Conservation (phyloP, 2,329 filamentous ascomycete species). For the Aspergillus ochraceus region DNA sequence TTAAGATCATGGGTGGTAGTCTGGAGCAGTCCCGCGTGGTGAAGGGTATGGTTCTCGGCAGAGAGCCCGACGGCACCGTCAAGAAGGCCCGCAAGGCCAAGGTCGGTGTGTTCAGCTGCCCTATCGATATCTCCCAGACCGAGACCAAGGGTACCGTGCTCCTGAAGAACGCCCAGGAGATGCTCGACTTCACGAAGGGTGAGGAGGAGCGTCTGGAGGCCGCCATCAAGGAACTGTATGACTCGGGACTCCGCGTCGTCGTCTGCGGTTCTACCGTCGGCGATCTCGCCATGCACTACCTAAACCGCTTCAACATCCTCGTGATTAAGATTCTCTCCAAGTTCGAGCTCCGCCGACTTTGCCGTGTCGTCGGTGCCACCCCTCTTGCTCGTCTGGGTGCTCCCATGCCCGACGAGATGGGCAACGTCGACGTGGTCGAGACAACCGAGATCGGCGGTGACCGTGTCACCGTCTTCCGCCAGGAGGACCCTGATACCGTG, state of each 20-base stretch:
- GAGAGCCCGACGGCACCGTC: constrained; percentile 86
- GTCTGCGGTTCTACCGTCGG: constrained; percentile 92
- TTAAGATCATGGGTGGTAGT: constrained; percentile 99
- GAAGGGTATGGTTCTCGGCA: constrained; percentile 97
- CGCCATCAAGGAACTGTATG: constrained; percentile 91
- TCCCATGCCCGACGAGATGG: constrained; percentile 99
- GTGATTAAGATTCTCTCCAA: constrained; percentile 97
- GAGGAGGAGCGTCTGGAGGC: constrained; percentile 91
- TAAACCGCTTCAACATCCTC: constrained; percentile 95
- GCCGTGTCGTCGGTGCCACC: constrained; percentile 93
- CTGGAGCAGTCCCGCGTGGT: constrained; percentile 92
- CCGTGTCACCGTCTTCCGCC: constrained; percentile 95
- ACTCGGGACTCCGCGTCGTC: constrained; percentile 88
- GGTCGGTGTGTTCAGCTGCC: constrained; percentile 94
- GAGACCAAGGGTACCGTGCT: constrained; percentile 99
- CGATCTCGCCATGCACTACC: constrained; percentile 93
- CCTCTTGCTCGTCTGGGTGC: constrained; percentile 94
- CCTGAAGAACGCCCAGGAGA: constrained; percentile 95
- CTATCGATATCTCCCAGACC: constrained; percentile 92
- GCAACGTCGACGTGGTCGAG: constrained; percentile 89
- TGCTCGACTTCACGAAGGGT: constrained; percentile 97
- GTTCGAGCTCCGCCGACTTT: constrained; percentile 92
- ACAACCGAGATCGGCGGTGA: constrained; percentile 97
- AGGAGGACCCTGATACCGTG: constrained; percentile 75
- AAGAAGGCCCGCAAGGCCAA: constrained; percentile 93